Percentiles rank a stretch among this genome's conserved stretches.
Evolutionary conservation across 257 asterid genomes (phyloP).

Genomic region (Eustoma russellianum): DNA sequence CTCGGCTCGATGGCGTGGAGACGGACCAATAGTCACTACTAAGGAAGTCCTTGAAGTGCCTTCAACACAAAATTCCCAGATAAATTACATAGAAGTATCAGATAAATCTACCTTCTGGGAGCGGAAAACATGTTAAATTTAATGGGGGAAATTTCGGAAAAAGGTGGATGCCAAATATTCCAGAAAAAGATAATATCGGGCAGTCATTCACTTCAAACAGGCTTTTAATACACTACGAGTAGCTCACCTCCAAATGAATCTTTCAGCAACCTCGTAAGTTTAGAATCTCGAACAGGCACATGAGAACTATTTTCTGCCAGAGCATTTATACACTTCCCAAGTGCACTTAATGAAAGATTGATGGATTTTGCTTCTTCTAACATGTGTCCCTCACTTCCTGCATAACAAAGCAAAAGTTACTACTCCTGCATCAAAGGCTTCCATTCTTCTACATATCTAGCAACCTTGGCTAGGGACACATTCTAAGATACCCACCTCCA

Average conservation of each 20-base stretch:
- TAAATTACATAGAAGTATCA: not conserved
- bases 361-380: slow-evolving; percentile 98
- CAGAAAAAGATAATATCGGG: not conserved
- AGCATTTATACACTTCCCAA: slow-evolving; percentile 98
- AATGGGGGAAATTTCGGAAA: not conserved
- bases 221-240: slow-evolving; percentile 9
- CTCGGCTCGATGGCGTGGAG: slow-evolving; percentile 99
- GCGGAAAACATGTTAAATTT: no score
- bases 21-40: slow-evolving; percentile 88
- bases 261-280: slow-evolving; percentile 90
- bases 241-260: slow-evolving; percentile 98
- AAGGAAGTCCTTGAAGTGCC: slow-evolving; percentile 98
- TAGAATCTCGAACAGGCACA: slow-evolving; percentile 97
- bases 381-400: slow-evolving; percentile 99
- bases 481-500: no score
- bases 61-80: slow-evolving; percentile 17
- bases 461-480: not conserved
- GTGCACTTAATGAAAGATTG: slow-evolving; percentile 92
- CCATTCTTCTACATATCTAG: slow-evolving; percentile 1
- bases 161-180: not conserved
- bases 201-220: not conserved
- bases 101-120: not conserved
- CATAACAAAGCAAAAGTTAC: slow-evolving; percentile 16
- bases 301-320: slow-evolving; percentile 97
- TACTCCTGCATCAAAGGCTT: not conserved